A percentile compares a stretch with the other conserved stretches of the same genome.
phyloP scores from a whole-genome alignment of 148 eudicot genomes.

The Vaccinium myrtillus region DNA sequence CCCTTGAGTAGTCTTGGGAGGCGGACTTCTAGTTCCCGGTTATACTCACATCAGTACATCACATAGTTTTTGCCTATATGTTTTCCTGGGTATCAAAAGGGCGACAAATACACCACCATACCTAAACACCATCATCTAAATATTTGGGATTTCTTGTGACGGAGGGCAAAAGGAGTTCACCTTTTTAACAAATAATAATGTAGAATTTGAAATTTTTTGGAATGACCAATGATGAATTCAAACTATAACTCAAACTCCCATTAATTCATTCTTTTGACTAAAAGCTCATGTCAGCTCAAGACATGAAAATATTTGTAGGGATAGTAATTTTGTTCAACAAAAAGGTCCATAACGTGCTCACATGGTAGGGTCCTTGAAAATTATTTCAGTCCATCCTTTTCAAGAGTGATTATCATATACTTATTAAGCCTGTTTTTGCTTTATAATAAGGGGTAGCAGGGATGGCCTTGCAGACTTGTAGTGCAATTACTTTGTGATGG shows the following conservation, averaged over 20 bases:
- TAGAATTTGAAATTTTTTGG: neutral
- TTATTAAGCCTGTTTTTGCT: neutral
- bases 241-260: slow-evolving; percentile 2
- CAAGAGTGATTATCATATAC: neutral
- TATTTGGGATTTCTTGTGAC: neutral
- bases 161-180: neutral
- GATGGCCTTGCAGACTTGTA: neutral
- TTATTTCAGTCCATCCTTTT: neutral
- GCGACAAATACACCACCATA: neutral
- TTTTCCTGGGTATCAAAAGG: neutral
- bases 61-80: neutral
- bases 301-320: neutral
- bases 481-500: neutral
- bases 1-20: no score
- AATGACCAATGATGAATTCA: slow-evolving; percentile 10
- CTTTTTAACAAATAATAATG: neutral
- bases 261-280: slow-evolving; percentile 1
- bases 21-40: neutral
- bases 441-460: neutral
- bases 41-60: neutral
- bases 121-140: neutral
- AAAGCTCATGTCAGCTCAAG: neutral
- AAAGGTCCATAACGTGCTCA: neutral
- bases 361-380: slow-evolving; percentile 16
- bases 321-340: neutral